phyloP scores from a whole-genome alignment of 805 yeast genomes.

The Candida jianshihensis region DNA sequence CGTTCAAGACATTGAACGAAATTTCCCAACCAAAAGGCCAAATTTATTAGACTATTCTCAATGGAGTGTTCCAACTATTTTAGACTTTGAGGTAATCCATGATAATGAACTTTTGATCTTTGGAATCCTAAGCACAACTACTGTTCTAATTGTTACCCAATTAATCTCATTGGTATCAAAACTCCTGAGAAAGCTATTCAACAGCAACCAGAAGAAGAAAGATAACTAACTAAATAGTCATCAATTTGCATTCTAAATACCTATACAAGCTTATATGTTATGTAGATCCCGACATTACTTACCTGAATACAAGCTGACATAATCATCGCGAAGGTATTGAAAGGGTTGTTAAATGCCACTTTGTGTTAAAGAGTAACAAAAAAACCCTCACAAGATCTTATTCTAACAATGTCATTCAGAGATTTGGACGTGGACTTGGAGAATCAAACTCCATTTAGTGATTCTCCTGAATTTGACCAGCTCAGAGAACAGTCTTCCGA shows the following conservation, averaged over 20 bases:
- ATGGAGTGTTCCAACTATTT: constrained; percentile 27
- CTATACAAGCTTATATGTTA: no score
- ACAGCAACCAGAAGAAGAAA: not conserved
- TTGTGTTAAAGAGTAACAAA: not conserved
- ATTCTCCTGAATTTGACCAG: constrained; percentile 48
- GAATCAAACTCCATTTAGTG: constrained; percentile 25
- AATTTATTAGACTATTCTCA: constrained; percentile 24
- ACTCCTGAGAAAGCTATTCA: not conserved
- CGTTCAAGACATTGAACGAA: constrained; percentile 23
- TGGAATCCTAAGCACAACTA: constrained; percentile 24
- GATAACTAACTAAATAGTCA: not conserved
- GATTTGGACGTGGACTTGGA: constrained; percentile 21
- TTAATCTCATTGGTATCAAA: not conserved
- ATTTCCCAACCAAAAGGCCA: constrained; percentile 27
- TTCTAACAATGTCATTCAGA: constrained; percentile 20
- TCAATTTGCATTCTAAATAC: no score
- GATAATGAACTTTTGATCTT: constrained; percentile 44
- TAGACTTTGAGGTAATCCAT: constrained; percentile 38
- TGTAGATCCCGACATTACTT: no score
- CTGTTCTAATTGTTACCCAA: constrained; percentile 1
- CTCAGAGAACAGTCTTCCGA: constrained; percentile 38
- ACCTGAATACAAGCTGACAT: no score
- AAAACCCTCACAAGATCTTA: no score
- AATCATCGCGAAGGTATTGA: no score
- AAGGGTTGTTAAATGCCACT: no score